Evolutionary conservation across 106 monocot genomes (phyloP).

Genomic region (Chionographis japonica): DNA sequence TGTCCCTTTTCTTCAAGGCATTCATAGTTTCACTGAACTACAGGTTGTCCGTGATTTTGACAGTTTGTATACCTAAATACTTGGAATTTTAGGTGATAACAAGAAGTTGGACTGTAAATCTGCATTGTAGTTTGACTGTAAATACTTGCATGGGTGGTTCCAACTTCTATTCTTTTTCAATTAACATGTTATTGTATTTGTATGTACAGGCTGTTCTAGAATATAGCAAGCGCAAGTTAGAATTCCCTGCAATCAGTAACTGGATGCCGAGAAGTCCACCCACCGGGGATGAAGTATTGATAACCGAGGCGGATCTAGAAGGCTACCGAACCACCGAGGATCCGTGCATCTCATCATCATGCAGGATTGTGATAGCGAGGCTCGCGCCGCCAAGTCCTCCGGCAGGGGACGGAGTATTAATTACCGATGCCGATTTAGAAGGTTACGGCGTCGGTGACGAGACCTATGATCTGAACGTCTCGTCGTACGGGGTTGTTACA

Average conservation of each 20-base stretch:
- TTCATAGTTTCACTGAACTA: too few relatives aligned
- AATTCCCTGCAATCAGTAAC: slow-evolving; percentile 3
- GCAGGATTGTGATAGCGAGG: slow-evolving; percentile 16
- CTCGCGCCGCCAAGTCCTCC: slow-evolving; percentile 2
- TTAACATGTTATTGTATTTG: background rate
- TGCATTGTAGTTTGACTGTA: too few relatives aligned
- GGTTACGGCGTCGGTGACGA: slow-evolving; percentile 6
- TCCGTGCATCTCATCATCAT: slow-evolving; percentile 3
- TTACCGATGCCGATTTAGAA: slow-evolving; percentile 22
- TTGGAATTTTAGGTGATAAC: too few relatives aligned
- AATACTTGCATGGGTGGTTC: too few relatives aligned
- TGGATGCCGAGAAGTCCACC: background rate
- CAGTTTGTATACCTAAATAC: too few relatives aligned
- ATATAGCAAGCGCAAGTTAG: slow-evolving; percentile 13
- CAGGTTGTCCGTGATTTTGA: too few relatives aligned
- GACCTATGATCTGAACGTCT: background rate
- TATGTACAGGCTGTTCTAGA: slow-evolving; percentile 33
- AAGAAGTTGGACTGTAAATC: too few relatives aligned
- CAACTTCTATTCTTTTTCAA: too few relatives aligned
- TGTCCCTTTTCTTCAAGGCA: too few relatives aligned
- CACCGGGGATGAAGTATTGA: slow-evolving; percentile 23
- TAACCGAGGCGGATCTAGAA: slow-evolving; percentile 42
- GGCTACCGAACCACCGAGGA: slow-evolving; percentile 11
- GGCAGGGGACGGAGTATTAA: slow-evolving; percentile 13
- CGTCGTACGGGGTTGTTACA: background rate